Base-by-base conservation (phyloP, 345 rosid genomes). In the Citrus mangshanensis region DNA sequence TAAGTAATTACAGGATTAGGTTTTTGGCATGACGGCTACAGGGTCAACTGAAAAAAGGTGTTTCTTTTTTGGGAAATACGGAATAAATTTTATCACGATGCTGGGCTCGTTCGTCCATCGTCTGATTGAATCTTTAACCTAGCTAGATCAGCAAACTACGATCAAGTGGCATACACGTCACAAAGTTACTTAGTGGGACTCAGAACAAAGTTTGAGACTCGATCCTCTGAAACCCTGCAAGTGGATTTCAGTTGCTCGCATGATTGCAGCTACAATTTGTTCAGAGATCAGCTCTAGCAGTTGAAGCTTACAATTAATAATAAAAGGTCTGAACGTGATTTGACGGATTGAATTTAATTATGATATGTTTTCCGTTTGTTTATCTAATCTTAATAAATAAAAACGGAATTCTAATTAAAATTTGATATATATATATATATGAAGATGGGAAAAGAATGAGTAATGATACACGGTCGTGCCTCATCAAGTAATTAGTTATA, bases 111-210 rank as follows among this genome's bases (percentile, higher is more conserved):
- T 19, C 73, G 63, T 68, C 63, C 62, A 77, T 74, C 77, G 64
- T 56, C n/a, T 13, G 77, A 70, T 80, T 74, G 79, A 21, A 24
- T 34, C 21, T 61, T 73, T 22, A 3, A 38, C 22, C 22, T 46
- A 46, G 18, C 68, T n/a, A 25, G 49, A 80, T 68, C 73, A 73
- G 55, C 16, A 21, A 59, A 56, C 34, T 42, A 34, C 24, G 37
- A 30, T 64, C 70, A 55, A 73, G 64, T 80, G 86, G 70, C 79
- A 77, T 74, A 73, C 85, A 80, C 78, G 63, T 80, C 81, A 77
- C 64, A 28, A 72, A 72, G 65, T 3, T 28, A 16, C 18, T 38
- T 40, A 21, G 60, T 75, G 61, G 78, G 60, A 7, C 38, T 24
- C 55, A 58, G 54, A 28, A 7, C 22, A 59, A 40, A 73, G 37